Conservation (phyloP, 139 green algal species). For the Protoeuglena noctilucae region DNA sequence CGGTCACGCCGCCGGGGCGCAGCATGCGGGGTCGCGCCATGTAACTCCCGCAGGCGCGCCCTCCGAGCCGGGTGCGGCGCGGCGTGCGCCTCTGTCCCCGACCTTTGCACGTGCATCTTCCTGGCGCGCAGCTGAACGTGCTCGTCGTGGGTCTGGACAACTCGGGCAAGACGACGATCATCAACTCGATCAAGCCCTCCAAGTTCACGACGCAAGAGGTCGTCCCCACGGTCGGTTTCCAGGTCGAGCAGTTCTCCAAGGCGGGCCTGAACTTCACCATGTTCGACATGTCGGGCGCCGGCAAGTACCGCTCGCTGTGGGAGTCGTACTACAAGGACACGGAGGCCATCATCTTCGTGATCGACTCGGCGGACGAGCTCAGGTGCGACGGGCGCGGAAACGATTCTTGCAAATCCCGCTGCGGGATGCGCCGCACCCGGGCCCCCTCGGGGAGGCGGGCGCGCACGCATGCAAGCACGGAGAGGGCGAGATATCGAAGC, state of each 20-base stretch:
- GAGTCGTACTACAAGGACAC: constrained; percentile 61
- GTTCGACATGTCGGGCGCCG: constrained; percentile 73
- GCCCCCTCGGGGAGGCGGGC: too few relatives aligned
- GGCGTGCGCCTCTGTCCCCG: background rate
- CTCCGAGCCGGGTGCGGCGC: too few relatives aligned
- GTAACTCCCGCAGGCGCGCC: too few relatives aligned
- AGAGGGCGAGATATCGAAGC: too few relatives aligned
- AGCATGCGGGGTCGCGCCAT: too few relatives aligned
- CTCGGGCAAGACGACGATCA: constrained; percentile 61
- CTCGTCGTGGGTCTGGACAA: constrained; percentile 67
- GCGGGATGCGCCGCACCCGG: too few relatives aligned
- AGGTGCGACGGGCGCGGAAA: too few relatives aligned
- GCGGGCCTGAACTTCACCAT: constrained; percentile 42
- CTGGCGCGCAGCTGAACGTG: constrained; percentile 38
- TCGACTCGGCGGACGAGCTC: constrained; percentile 58
- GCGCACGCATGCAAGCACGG: too few relatives aligned
- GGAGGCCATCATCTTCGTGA: constrained; percentile 55
- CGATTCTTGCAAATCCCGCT: too few relatives aligned
- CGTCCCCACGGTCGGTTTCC: constrained; percentile 53
- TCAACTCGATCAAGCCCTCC: constrained; percentile 46
- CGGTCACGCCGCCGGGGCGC: too few relatives aligned
- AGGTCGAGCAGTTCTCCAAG: background rate
- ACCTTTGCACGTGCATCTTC: too few relatives aligned
- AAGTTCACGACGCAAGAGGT: constrained; percentile 27
- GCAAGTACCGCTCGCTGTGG: constrained; percentile 57